Evolutionary conservation across 352 stramenopile genomes (phyloP).

Genomic region (Globisporangium cylindrosporum): DNA sequence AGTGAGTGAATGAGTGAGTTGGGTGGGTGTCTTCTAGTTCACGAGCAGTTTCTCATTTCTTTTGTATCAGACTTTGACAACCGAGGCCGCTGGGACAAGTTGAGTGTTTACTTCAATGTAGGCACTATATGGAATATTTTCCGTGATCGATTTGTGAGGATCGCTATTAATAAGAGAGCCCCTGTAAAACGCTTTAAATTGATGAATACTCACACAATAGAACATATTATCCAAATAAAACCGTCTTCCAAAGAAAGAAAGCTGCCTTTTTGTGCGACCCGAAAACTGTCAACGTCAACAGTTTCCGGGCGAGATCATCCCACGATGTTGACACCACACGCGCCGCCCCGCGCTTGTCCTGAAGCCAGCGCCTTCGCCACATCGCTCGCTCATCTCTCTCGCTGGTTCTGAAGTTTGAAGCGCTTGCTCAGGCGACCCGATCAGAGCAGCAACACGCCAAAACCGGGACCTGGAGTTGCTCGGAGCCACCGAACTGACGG

Average conservation of each 20-base stretch:
- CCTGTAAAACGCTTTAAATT: too few relatives aligned
- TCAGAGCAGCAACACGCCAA: background rate
- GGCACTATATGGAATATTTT: background rate
- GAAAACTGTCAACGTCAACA: background rate
- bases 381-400: background rate
- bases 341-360: constrained; percentile 1
- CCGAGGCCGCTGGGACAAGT: background rate
- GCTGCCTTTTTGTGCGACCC: background rate
- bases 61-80: background rate
- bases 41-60: background rate
- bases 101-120: background rate
- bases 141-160: background rate
- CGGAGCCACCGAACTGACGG: too few relatives aligned
- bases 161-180: too few relatives aligned
- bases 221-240: too few relatives aligned
- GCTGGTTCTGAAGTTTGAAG: constrained; percentile 9
- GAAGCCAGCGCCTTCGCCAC: background rate
- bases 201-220: too few relatives aligned
- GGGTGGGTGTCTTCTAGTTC: too few relatives aligned
- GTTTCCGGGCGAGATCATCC: background rate
- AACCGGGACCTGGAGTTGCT: background rate
- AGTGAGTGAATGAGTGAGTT: too few relatives aligned
- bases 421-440: background rate
- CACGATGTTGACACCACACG: constrained; percentile 20
- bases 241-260: background rate